phyloP scores from a whole-genome alignment of 202 grass and related monocot species.

The Elaeis oleifera region DNA sequence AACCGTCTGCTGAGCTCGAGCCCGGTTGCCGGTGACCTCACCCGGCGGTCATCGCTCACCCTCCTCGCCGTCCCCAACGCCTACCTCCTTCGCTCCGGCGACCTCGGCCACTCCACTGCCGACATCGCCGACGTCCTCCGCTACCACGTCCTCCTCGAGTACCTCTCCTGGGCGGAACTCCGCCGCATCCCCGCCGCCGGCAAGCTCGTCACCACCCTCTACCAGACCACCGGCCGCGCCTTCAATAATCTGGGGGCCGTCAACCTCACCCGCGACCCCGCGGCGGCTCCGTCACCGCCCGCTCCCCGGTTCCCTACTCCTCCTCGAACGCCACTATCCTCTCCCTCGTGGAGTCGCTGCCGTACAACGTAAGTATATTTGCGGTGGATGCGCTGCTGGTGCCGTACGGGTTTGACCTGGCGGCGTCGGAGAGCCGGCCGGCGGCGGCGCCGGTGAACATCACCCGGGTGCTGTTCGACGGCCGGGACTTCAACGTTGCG shows the following conservation, averaged over 20 bases:
- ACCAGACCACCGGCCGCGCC: conserved; percentile 87
- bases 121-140: conserved; percentile 86
- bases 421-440: conserved; percentile 67
- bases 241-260: conserved; percentile 67
- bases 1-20: conserved; percentile 55
- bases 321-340: conserved; percentile 42
- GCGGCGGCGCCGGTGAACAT: conserved; percentile 56
- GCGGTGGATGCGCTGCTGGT: too few relatives aligned
- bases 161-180: conserved; percentile 73
- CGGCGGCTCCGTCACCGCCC: conserved; percentile 4
- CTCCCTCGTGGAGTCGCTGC: conserved; percentile 31
- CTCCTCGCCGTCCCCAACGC: conserved; percentile 77
- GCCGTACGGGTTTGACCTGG: conserved; percentile 62
- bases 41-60: conserved; percentile 69
- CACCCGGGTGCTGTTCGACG: conserved; percentile 66
- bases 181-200: conserved; percentile 39
- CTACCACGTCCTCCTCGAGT: conserved; percentile 96
- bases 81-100: conserved; percentile 55
- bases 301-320: conserved; percentile 12
- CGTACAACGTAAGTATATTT: too few relatives aligned
- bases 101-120: conserved; percentile 44
- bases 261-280: conserved; percentile 46
- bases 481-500: conserved; percentile 73
- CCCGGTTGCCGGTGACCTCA: conserved; percentile 53
- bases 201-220: conserved; percentile 79